Percentiles rank a stretch among this genome's conserved stretches.
Conservation (phyloP, 768 basidiomycete genomes). For the Phlebiopsis gigantea region DNA sequence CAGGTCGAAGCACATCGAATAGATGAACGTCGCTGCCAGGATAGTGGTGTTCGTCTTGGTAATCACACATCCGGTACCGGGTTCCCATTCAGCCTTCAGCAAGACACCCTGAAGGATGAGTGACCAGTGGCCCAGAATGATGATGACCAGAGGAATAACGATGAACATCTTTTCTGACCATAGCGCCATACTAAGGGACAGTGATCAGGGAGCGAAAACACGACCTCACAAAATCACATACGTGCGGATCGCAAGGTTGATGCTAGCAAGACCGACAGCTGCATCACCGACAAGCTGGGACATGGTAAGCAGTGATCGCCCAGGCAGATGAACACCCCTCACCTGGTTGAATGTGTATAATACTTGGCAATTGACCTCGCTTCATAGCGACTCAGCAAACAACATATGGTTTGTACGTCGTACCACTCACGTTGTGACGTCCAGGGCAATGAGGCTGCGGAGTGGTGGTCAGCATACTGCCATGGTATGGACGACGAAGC, state of each 20-base stretch:
- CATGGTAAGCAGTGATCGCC: no score
- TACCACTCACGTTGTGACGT: conserved; percentile 26
- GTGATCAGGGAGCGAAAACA: no score
- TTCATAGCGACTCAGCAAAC: conserved; percentile 12
- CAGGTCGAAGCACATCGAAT: conserved; percentile 71
- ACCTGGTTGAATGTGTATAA: conserved; percentile 46
- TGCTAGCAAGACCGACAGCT: conserved; percentile 39
- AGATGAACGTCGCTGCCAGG: conserved; percentile 65
- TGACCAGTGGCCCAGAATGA: conserved; percentile 71
- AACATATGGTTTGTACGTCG: neutral
- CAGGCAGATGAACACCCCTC: conserved; percentile 7
- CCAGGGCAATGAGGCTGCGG: conserved; percentile 31
- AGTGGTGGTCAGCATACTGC: neutral
- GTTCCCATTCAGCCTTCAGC: conserved; percentile 52
- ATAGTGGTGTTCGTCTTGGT: conserved; percentile 51
- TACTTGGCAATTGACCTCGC: conserved; percentile 38
- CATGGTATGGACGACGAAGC: neutral
- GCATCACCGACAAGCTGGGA: conserved; percentile 36
- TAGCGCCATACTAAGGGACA: conserved; percentile 53
- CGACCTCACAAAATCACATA: no score
- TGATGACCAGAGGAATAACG: conserved; percentile 41
- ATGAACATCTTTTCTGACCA: conserved; percentile 59
- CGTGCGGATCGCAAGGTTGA: conserved; percentile 44
- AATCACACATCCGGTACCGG: conserved; percentile 46
- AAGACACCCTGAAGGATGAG: conserved; percentile 62